These are phyloP conservation scores for Talaromyces sp. DNA, from an alignment of 2,329 filamentous ascomycete genomes.

Conservation along the genomic window DNA sequence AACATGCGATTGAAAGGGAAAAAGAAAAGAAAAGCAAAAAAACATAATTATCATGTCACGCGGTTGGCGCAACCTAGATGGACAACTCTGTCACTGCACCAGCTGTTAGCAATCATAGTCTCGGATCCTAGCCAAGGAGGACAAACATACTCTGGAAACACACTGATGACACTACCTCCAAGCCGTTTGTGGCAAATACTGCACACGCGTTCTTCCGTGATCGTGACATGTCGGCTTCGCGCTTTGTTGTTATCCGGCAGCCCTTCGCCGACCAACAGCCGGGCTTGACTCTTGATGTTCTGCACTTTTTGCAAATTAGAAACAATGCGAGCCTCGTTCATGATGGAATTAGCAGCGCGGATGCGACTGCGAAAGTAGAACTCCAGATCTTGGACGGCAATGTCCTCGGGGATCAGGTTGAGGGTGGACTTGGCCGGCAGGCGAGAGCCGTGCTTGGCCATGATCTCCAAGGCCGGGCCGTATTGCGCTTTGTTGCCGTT, in stretches of 20 bases:
- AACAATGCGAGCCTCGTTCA: slow-evolving; percentile 75
- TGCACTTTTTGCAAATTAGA: slow-evolving; percentile 72
- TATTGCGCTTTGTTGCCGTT: slow-evolving; percentile 67
- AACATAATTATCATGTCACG: slow-evolving; percentile 17
- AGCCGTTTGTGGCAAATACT: slow-evolving; percentile 90
- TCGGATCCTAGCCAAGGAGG: background rate
- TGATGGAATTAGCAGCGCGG: slow-evolving; percentile 72
- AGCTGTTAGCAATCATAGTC: slow-evolving; percentile 8
- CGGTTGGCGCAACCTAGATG: slow-evolving; percentile 71
- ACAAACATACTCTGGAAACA: slow-evolving; percentile 69
- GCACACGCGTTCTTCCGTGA: slow-evolving; percentile 84
- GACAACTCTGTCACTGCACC: slow-evolving; percentile 54
- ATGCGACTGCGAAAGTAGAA: slow-evolving; percentile 91
- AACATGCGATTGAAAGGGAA: slow-evolving; percentile 8
- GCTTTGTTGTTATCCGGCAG: slow-evolving; percentile 46
- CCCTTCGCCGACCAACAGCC: slow-evolving; percentile 67
- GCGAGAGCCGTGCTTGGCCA: slow-evolving; percentile 88
- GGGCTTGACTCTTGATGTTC: slow-evolving; percentile 69
- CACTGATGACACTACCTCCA: slow-evolving; percentile 83
- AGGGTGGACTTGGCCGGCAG: slow-evolving; percentile 83
- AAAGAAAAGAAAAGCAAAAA: slow-evolving; percentile 16
- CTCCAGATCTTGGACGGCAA: slow-evolving; percentile 74
- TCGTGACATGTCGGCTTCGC: slow-evolving; percentile 65
- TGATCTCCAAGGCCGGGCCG: slow-evolving; percentile 72
- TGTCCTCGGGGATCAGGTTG: slow-evolving; percentile 72